Percentiles rank a stretch among this genome's conserved stretches.
Evolutionary conservation across 2,329 filamentous ascomycete species (phyloP).

Genomic region (Fusarium illudens): DNA sequence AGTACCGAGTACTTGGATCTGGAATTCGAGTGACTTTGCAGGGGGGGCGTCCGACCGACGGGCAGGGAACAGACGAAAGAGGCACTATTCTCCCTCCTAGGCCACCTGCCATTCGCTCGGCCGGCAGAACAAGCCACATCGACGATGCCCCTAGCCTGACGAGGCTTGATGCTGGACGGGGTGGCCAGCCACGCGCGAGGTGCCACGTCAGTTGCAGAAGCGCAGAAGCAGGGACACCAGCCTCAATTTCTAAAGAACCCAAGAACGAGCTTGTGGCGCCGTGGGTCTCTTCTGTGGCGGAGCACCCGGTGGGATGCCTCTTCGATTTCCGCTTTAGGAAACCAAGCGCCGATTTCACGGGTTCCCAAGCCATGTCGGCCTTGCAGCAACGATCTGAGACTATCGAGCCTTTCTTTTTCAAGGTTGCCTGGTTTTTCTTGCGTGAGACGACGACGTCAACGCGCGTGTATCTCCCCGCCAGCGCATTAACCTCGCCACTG

Average conservation of each 20-base stretch:
- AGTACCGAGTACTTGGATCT: constrained; percentile 44
- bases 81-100: background rate
- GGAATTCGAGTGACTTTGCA: constrained; percentile 43
- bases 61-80: constrained; percentile 12
- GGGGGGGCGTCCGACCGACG: constrained; percentile 28
- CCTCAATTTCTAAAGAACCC: constrained; percentile 44
- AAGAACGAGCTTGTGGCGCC: constrained; percentile 26
- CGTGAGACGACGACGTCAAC: constrained; percentile 27
- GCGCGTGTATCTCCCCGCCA: constrained; percentile 39
- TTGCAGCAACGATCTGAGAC: constrained; percentile 34
- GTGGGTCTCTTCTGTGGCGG: constrained; percentile 48
- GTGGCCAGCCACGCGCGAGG: constrained; percentile 45
- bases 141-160: constrained; percentile 21
- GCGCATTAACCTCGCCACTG: constrained; percentile 39
- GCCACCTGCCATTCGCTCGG: constrained; percentile 35
- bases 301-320: constrained; percentile 46
- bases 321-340: constrained; percentile 35
- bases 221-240: constrained; percentile 43
- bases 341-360: constrained; percentile 15
- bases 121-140: constrained; percentile 34
- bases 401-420: constrained; percentile 27
- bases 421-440: background rate
- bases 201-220: constrained; percentile 53
- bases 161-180: constrained; percentile 34
- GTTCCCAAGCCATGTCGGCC: constrained; percentile 28